A percentile compares a stretch with the other conserved stretches of the same genome.
Conservation (phyloP, 2,329 filamentous ascomycete genomes). For the Cercospora canescens region DNA sequence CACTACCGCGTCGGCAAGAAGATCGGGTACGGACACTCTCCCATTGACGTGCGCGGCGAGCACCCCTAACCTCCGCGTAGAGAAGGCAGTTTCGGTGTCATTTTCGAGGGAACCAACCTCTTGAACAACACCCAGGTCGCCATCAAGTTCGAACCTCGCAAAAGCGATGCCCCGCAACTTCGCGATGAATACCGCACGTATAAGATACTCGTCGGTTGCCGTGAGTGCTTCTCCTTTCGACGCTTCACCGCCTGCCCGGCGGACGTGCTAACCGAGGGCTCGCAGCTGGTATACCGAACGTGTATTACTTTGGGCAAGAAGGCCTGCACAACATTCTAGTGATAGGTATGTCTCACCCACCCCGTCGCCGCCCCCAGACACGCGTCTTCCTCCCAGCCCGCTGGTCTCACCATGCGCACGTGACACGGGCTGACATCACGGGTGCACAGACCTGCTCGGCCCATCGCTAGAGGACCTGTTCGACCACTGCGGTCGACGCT, state of each 20-base stretch:
- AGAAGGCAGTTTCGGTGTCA: conserved; percentile 97
- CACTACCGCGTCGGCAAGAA: conserved; percentile 99
- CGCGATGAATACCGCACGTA: conserved; percentile 99
- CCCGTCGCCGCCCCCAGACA: neutral
- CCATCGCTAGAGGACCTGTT: conserved; percentile 96
- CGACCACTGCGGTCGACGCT: conserved; percentile 92
- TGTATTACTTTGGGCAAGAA: conserved; percentile 99
- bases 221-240: conserved; percentile 61
- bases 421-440: conserved; percentile 12
- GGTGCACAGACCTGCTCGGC: conserved; percentile 71
- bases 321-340: conserved; percentile 98
- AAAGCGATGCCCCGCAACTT: conserved; percentile 96
- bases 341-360: conserved; percentile 50
- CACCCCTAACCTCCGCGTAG: conserved; percentile 20
- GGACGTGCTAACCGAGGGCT: conserved; percentile 5
- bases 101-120: conserved; percentile 97
- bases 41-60: conserved; percentile 2
- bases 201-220: conserved; percentile 98
- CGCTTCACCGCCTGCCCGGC: conserved; percentile 5
- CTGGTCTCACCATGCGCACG: conserved; percentile 9
- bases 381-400: neutral
- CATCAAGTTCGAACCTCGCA: conserved; percentile 99
- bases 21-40: conserved; percentile 62
- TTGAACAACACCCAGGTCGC: conserved; percentile 99
- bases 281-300: conserved; percentile 94